phyloP scores from a whole-genome alignment of 2,329 filamentous ascomycete species.

The Phoma sp. region DNA sequence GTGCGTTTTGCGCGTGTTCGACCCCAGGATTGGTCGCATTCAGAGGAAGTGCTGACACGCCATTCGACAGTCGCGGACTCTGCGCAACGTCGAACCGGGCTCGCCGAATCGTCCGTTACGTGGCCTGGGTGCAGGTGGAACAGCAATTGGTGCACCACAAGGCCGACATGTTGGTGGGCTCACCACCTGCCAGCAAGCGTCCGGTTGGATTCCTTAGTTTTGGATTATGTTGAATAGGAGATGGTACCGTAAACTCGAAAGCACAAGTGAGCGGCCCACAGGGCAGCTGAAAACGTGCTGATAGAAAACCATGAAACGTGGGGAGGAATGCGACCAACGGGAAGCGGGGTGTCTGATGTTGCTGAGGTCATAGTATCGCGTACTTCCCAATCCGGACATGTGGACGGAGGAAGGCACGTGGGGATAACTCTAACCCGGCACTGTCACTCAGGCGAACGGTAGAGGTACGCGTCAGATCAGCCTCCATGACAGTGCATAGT shows the following conservation, averaged over 20 bases:
- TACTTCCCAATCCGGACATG: constrained; percentile 11
- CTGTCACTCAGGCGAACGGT: neutral
- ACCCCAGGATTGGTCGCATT: constrained; percentile 12
- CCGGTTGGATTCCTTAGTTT: neutral
- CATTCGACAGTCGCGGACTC: constrained; percentile 5
- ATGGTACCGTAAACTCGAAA: neutral
- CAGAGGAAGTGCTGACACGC: neutral
- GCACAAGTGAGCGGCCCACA: constrained; percentile 1
- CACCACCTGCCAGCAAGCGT: constrained; percentile 11
- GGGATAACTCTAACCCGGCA: neutral
- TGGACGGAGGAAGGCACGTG: neutral
- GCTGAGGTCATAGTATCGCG: constrained; percentile 14
- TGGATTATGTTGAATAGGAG: constrained; percentile 8
- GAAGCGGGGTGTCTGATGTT: constrained; percentile 3
- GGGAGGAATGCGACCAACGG: neutral
- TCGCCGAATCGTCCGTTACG: constrained; percentile 5
- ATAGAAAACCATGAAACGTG: neutral
- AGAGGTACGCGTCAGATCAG: constrained; percentile 2
- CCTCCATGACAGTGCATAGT: constrained; percentile 2
- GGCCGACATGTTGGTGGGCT: constrained; percentile 7
- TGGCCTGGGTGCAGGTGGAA: neutral
- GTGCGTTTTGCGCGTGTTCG: constrained; percentile 1
- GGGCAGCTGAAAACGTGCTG: neutral
- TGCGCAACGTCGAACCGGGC: constrained; percentile 9
- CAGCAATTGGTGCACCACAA: constrained; percentile 6